Conservation (phyloP, 1,139 yeast species). For the Diutina rugosa region DNA sequence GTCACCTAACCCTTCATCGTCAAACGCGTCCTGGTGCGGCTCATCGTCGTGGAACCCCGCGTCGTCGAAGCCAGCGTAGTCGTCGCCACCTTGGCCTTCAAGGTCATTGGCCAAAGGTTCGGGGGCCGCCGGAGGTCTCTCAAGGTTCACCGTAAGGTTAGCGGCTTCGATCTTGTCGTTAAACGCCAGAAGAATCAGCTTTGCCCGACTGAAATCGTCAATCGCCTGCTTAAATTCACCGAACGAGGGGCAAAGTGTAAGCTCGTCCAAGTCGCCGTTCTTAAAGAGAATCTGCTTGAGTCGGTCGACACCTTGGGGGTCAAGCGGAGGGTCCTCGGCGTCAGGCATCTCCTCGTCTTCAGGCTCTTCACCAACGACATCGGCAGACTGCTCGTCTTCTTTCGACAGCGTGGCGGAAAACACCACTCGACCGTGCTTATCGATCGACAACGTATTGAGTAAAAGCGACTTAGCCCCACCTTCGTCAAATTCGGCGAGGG, state of each 20-base stretch:
- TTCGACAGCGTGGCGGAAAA: conserved; percentile 38
- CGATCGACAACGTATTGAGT: conserved; percentile 55
- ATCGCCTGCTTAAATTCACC: conserved; percentile 43
- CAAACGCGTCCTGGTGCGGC: neutral
- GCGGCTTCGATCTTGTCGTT: conserved; percentile 1
- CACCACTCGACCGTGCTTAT: conserved; percentile 45
- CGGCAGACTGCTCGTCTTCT: conserved; percentile 14
- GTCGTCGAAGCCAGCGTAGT: neutral
- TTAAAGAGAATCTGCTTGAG: neutral
- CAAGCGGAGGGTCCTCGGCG: neutral
- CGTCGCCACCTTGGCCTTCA: neutral
- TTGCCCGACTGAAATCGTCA: conserved; percentile 39
- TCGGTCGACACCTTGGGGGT: neutral
- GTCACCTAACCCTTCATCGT: neutral
- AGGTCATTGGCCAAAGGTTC: neutral
- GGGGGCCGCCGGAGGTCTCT: neutral
- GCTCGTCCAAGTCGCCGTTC: conserved; percentile 11
- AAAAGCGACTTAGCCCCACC: conserved; percentile 86
- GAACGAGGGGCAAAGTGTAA: conserved; percentile 53
- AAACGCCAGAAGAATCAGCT: conserved; percentile 7
- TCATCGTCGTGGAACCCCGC: neutral
- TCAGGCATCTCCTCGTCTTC: conserved; percentile 3
- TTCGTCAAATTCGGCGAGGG: conserved; percentile 86
- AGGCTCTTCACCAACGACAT: conserved; percentile 7
- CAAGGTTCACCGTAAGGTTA: neutral